Percentiles rank a stretch among this genome's conserved stretches.
Evolutionary conservation across 2,329 filamentous ascomycete genomes (phyloP).

Genomic region (Trichoderma sp.): DNA sequence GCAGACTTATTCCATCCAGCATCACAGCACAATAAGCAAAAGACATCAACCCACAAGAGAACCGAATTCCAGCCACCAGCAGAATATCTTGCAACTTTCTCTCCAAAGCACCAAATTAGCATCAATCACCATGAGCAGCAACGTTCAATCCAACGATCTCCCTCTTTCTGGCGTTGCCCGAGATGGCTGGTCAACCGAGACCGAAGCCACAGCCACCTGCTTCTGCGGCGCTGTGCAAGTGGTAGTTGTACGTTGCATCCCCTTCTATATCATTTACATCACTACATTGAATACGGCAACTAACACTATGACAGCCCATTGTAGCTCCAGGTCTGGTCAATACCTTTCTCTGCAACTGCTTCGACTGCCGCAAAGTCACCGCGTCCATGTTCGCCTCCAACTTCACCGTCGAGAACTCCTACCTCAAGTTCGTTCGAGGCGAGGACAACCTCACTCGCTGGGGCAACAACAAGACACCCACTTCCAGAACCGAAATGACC

Average conservation of each 20-base stretch:
- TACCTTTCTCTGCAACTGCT: slow-evolving; percentile 23
- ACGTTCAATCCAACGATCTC: not conserved
- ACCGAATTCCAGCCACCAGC: not conserved
- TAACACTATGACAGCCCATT: not conserved
- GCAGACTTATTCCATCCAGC: not conserved
- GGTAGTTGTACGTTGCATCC: slow-evolving; percentile 4
- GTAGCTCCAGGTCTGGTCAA: slow-evolving; percentile 14
- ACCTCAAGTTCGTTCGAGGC: slow-evolving; percentile 7
- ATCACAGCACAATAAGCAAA: not conserved
- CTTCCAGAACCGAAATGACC: not conserved
- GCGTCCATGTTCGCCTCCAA: slow-evolving; percentile 25
- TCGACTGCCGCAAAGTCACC: slow-evolving; percentile 23
- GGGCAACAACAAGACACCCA: slow-evolving; percentile 15
- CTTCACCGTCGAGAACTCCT: slow-evolving; percentile 23
- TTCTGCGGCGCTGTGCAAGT: slow-evolving; percentile 23
- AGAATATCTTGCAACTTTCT: not conserved
- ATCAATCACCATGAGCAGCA: not conserved
- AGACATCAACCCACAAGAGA: not conserved
- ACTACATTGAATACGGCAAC: not conserved
- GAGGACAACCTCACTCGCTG: slow-evolving; percentile 5
- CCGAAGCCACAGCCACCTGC: slow-evolving; percentile 20
- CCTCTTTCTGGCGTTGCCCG: slow-evolving; percentile 18
- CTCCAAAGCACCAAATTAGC: not conserved
- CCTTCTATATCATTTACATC: not conserved
- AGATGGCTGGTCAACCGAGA: slow-evolving; percentile 23